Conservation (phyloP, 768 basidiomycete genomes). For the Panellus pusillus region DNA sequence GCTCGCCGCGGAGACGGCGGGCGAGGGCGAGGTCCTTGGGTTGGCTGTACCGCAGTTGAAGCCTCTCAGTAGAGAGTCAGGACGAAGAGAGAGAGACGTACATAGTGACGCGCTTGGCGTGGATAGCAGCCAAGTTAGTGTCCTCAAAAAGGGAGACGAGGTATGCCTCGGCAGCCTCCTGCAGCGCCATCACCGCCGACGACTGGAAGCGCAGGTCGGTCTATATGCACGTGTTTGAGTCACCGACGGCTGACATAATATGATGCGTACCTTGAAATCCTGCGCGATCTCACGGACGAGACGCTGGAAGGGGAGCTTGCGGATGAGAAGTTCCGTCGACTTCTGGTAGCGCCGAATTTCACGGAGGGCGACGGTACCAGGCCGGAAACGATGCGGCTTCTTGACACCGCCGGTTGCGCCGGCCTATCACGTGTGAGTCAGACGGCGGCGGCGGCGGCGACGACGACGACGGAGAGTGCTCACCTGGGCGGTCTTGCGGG, state of each 20-base stretch:
- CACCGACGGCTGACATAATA: constrained; percentile 2
- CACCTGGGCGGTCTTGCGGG: constrained; percentile 83
- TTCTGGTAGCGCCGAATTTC: constrained; percentile 99
- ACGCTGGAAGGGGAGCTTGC: constrained; percentile 99
- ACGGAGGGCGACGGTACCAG: constrained; percentile 98
- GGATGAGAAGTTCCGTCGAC: constrained; percentile 97
- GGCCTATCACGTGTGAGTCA: constrained; percentile 24
- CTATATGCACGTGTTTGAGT: constrained; percentile 35
- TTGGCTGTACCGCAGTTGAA: constrained; percentile 48
- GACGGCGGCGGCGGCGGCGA: constrained; percentile 10
- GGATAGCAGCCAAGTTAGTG: constrained; percentile 90
- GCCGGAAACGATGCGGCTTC: constrained; percentile 98
- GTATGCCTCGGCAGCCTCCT: constrained; percentile 91
- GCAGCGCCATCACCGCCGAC: constrained; percentile 90
- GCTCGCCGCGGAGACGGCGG: constrained; percentile 83
- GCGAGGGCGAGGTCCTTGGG: constrained; percentile 90
- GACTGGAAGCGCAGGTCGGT: constrained; percentile 95
- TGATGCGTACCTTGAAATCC: constrained; percentile 78
- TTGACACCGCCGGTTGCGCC: constrained; percentile 95
- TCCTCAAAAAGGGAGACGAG: constrained; percentile 86
- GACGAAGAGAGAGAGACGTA: constrained; percentile 8
- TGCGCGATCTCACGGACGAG: constrained; percentile 97
- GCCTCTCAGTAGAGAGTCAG: neutral
- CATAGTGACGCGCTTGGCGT: constrained; percentile 66
- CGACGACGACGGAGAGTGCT: constrained; percentile 32